These are phyloP conservation scores for Macroventuria anomochaeta DNA, from an alignment of 2,329 filamentous ascomycete genomes.

Conservation along the genomic window DNA sequence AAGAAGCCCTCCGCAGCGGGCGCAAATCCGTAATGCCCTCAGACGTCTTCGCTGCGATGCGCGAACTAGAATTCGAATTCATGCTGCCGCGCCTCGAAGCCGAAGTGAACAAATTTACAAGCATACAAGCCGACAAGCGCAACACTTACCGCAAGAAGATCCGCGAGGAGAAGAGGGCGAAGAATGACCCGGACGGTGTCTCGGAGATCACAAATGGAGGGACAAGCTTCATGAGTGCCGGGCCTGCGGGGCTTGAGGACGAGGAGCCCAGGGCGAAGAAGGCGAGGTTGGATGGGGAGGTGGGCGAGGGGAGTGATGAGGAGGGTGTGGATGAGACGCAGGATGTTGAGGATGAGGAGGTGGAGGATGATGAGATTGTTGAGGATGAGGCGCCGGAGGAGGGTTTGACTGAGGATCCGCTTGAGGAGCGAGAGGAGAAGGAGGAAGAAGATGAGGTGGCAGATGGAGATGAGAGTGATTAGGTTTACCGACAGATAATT, in stretches of 20 bases:
- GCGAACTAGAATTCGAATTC: conserved; percentile 76
- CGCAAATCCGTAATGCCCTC: conserved; percentile 80
- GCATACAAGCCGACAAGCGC: conserved; percentile 75
- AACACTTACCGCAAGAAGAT: conserved; percentile 75
- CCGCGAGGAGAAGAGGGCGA: conserved; percentile 65
- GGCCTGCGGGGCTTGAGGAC: conserved; percentile 31
- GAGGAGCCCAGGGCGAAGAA: conserved; percentile 59
- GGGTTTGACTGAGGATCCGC: conserved; percentile 52
- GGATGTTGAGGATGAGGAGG: conserved; percentile 58
- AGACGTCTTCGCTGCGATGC: conserved; percentile 78
- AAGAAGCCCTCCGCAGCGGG: conserved; percentile 68
- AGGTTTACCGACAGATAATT: conserved; percentile 7
- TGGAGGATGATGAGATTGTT: conserved; percentile 59
- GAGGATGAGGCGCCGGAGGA: conserved; percentile 63
- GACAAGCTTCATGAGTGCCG: conserved; percentile 14
- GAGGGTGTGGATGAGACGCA: conserved; percentile 48
- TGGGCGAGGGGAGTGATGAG: conserved; percentile 49
- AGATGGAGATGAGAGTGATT: conserved; percentile 62
- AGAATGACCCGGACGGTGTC: conserved; percentile 23
- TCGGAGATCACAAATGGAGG: conserved; percentile 25
- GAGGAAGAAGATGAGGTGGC: conserved; percentile 56
- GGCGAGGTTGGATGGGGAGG: conserved; percentile 48
- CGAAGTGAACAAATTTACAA: conserved; percentile 78
- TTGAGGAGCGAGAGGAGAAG: conserved; percentile 54
- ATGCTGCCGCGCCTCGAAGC: conserved; percentile 75